Conservation (phyloP, 2,329 filamentous ascomycete species). For the Trichophyton equinum region DNA sequence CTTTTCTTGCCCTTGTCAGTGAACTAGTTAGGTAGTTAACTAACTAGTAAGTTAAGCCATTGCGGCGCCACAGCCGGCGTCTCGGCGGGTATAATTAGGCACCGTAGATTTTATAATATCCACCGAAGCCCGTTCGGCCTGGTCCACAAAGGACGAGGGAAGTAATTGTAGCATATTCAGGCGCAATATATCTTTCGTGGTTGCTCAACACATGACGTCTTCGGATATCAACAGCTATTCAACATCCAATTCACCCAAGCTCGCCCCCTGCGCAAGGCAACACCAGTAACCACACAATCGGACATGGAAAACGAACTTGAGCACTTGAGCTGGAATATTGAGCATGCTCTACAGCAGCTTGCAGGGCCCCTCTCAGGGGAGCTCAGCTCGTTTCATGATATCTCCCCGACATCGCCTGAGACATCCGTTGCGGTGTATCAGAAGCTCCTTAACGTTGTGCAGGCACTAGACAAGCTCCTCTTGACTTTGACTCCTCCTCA, state of each 20-base stretch:
- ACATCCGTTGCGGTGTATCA: neutral
- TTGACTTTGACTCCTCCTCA: neutral
- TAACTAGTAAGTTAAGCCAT: no score
- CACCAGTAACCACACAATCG: neutral
- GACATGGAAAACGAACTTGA: constrained; percentile 2
- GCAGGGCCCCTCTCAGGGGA: neutral
- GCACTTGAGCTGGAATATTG: neutral
- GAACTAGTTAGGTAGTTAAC: neutral
- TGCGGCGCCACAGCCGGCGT: neutral
- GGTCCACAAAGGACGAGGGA: neutral
- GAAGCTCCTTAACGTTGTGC: neutral
- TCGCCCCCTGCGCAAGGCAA: no score
- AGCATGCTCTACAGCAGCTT: neutral
- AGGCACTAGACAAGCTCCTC: neutral
- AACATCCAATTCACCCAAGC: neutral
- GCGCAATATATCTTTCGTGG: neutral
- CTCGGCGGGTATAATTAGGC: neutral
- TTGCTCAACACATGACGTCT: neutral
- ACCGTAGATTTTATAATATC: neutral
- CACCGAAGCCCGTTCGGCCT: neutral
- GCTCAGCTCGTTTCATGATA: neutral
- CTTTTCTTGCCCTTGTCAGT: no score
- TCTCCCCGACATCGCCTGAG: neutral
- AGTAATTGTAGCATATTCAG: neutral
- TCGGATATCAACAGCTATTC: neutral